These are phyloP conservation scores for Taiwanofungus camphoratus DNA, from an alignment of 1,284 basidiomycete species.

Conservation along the genomic window DNA sequence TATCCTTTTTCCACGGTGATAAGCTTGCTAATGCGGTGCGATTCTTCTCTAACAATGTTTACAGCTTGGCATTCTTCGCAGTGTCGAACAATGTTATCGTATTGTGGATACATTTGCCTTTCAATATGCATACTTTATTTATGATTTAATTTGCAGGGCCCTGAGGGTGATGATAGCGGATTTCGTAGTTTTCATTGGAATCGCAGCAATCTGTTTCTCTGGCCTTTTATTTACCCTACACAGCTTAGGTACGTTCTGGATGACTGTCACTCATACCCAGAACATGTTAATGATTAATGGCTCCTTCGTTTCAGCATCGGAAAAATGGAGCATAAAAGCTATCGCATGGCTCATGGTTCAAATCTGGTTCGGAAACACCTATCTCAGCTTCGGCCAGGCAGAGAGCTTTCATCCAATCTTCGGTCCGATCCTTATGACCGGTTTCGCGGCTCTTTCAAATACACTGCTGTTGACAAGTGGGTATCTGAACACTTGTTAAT, in stretches of 20 bases:
- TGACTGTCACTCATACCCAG: background rate
- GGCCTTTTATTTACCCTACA: slow-evolving; percentile 82
- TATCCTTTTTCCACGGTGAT: slow-evolving; percentile 83
- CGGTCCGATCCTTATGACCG: slow-evolving; percentile 82
- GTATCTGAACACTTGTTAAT: no score
- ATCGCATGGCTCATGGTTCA: slow-evolving; percentile 81
- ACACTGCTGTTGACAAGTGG: slow-evolving; percentile 76
- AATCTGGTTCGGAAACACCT: slow-evolving; percentile 82
- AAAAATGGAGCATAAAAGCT: slow-evolving; percentile 59
- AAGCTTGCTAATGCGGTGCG: slow-evolving; percentile 7
- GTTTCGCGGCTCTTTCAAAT: slow-evolving; percentile 78
- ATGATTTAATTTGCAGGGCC: slow-evolving; percentile 38
- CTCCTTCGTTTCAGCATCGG: slow-evolving; percentile 29
- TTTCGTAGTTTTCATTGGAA: slow-evolving; percentile 80
- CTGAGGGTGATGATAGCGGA: slow-evolving; percentile 72
- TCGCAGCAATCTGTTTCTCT: slow-evolving; percentile 82
- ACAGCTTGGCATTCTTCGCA: slow-evolving; percentile 77
- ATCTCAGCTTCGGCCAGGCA: slow-evolving; percentile 63
- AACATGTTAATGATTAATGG: no score
- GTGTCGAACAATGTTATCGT: slow-evolving; percentile 82
- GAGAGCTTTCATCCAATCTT: slow-evolving; percentile 78
- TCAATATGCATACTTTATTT: background rate
- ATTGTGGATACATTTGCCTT: slow-evolving; percentile 46
- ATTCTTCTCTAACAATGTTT: background rate
- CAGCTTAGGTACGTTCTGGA: slow-evolving; percentile 50